phyloP scores from a whole-genome alignment of 148 eudicot genomes.

The Tetragonia tetragonoides region DNA sequence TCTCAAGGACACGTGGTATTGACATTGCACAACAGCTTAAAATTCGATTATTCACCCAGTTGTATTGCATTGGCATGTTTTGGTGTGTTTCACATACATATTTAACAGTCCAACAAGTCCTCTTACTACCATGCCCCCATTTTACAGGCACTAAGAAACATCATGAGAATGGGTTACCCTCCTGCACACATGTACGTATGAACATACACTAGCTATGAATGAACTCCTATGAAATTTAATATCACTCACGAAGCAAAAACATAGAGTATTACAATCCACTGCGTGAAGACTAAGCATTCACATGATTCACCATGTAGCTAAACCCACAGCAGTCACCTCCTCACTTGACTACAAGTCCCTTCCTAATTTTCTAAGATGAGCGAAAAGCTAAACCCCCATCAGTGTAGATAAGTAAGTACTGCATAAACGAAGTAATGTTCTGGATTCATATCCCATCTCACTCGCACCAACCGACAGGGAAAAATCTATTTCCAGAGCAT shows the following conservation, averaged over 20 bases:
- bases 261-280: neutral
- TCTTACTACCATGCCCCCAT: neutral
- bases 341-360: neutral
- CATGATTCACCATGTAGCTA: neutral
- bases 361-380: neutral
- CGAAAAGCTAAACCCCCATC: neutral
- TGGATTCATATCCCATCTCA: neutral
- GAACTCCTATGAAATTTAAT: neutral
- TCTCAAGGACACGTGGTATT: neutral
- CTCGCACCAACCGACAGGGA: neutral
- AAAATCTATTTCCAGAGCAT: neutral
- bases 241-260: neutral
- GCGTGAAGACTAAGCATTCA: neutral
- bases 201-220: neutral
- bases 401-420: neutral
- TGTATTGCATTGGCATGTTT: neutral
- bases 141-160: neutral
- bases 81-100: neutral
- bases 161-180: neutral
- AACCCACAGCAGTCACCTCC: neutral
- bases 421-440: neutral
- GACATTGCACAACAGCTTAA: neutral
- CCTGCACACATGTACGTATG: neutral
- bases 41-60: neutral
- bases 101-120: neutral